Percentiles rank a stretch among this genome's conserved stretches.
phyloP scores from a whole-genome alignment of 495 filamentous ascomycete species.

The Hyphodiscus hymeniophilus region DNA sequence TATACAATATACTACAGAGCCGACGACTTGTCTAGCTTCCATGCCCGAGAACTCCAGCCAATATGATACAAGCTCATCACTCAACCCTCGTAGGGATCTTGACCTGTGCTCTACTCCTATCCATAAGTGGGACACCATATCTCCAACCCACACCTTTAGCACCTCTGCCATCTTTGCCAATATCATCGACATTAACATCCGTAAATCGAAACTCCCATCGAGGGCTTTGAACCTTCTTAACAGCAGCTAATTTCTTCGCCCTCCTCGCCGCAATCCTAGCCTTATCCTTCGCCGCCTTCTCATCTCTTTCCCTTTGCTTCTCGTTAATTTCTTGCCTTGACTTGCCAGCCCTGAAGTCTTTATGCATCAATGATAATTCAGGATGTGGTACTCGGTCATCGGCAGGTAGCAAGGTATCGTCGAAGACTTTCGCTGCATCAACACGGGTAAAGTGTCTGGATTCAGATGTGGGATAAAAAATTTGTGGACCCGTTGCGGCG shows the following conservation, averaged over 20 bases:
- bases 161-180: slow-evolving; percentile 40
- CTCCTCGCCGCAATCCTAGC: slow-evolving; percentile 29
- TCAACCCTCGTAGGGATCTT: slow-evolving; percentile 22
- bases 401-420: slow-evolving; percentile 60
- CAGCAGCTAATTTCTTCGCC: slow-evolving; percentile 31
- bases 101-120: slow-evolving; percentile 34
- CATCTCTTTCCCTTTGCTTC: slow-evolving; percentile 31
- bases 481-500: slow-evolving; percentile 66
- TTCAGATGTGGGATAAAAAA: slow-evolving; percentile 86
- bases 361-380: slow-evolving; percentile 62
- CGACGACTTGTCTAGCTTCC: not conserved
- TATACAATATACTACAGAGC: not conserved
- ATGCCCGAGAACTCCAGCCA: not conserved
- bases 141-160: slow-evolving; percentile 49
- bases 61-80: slow-evolving; percentile 6
- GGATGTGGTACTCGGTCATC: slow-evolving; percentile 87
- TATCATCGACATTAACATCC: slow-evolving; percentile 44
- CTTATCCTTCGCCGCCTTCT: slow-evolving; percentile 31
- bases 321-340: slow-evolving; percentile 31
- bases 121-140: slow-evolving; percentile 42
- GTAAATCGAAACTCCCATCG: slow-evolving; percentile 79
- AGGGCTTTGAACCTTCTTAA: slow-evolving; percentile 39
- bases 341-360: slow-evolving; percentile 32
- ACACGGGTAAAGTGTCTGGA: slow-evolving; percentile 81
- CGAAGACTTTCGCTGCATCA: slow-evolving; percentile 84